Evolutionary conservation across 352 stramenopile genomes (phyloP), one percentile per base, ranked within the genome.

Genomic region (Blastocystis sp.): DNA sequence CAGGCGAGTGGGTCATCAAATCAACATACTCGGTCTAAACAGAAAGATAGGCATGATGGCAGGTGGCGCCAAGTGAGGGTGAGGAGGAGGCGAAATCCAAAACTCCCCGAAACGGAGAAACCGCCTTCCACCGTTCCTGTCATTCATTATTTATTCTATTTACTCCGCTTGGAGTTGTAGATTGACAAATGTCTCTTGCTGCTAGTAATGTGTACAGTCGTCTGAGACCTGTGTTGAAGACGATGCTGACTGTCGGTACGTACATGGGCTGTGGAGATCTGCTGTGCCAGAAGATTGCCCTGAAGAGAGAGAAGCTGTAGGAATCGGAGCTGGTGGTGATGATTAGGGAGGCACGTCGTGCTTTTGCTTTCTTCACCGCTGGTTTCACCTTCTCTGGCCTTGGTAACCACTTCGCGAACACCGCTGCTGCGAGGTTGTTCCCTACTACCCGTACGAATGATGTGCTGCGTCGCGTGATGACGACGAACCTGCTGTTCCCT

Each of bases 111-210:
- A 40, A 48, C 42, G 38, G 19, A 14, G 61, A 84, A 45, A 40
- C 57, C 74, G 14, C 6, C 14, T 84, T 81, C 43, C 45, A 42
- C 42, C 60, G 14, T 65, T 81, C 40, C 71, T 43, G 21, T 52
- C 54, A 65, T 81, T 65, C 19, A 66, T 81, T 59, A n/a, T 69
- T 43, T 62, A 40, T 57, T 71, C 64, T 84, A 84, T 68, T 74
- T 84, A 84, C 74, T 84, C 74, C 74, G 66, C 48, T 84, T 84
- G 74, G 74, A 84, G 74, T 84, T 84, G 17, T 84, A 84, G 74
- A 70, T 84, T 34, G 28, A 34, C 14, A 62, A 43, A 84, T 84
- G 74, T 84, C 74, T 42, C 74, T 84, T 59, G 24, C 74, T 63
- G 40, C 66, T 60, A 69, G 38, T 54, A 48, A 34, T 61, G 45